phyloP scores from a whole-genome alignment of 768 basidiomycete genomes.

The Thelephora aurantiotincta region DNA sequence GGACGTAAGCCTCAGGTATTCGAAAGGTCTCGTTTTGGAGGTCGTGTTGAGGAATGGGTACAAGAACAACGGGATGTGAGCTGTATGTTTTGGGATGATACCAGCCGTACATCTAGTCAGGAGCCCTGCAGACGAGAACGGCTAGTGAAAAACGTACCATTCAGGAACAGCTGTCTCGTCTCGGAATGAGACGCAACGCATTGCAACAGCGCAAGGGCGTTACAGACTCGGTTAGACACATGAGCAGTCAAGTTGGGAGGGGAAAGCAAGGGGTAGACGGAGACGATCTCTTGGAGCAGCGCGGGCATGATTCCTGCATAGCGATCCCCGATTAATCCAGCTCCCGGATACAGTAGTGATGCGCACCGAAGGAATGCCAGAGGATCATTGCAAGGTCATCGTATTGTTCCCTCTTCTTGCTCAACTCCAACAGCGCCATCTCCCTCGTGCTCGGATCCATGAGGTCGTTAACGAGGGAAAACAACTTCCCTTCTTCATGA shows the following conservation, averaged over 20 bases:
- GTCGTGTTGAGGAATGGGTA: conserved; percentile 99
- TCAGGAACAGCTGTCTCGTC: conserved; percentile 88
- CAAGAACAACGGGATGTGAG: conserved; percentile 88
- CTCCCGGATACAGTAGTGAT: conserved; percentile 7
- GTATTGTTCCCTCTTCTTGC: conserved; percentile 98
- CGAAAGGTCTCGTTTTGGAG: conserved; percentile 97
- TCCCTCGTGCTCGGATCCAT: conserved; percentile 78
- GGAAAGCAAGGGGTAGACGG: conserved; percentile 90
- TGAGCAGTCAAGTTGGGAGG: conserved; percentile 95
- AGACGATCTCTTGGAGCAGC: conserved; percentile 92
- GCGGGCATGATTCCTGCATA: conserved; percentile 92
- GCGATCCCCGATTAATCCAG: not conserved
- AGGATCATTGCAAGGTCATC: conserved; percentile 95
- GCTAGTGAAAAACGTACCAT: conserved; percentile 38
- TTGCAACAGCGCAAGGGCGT: conserved; percentile 92
- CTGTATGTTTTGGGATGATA: conserved; percentile 34
- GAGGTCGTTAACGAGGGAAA: conserved; percentile 76
- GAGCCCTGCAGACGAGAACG: not conserved
- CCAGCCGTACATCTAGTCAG: not conserved
- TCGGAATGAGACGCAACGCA: conserved; percentile 97
- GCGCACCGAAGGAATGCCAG: conserved; percentile 92
- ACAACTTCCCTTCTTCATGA: conserved; percentile 72
- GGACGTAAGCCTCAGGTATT: conserved; percentile 96
- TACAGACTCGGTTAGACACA: conserved; percentile 97
- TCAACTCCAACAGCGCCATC: conserved; percentile 82